Base-by-base conservation (phyloP, 2,329 filamentous ascomycete genomes). In the Rugonectria rugulosa region DNA sequence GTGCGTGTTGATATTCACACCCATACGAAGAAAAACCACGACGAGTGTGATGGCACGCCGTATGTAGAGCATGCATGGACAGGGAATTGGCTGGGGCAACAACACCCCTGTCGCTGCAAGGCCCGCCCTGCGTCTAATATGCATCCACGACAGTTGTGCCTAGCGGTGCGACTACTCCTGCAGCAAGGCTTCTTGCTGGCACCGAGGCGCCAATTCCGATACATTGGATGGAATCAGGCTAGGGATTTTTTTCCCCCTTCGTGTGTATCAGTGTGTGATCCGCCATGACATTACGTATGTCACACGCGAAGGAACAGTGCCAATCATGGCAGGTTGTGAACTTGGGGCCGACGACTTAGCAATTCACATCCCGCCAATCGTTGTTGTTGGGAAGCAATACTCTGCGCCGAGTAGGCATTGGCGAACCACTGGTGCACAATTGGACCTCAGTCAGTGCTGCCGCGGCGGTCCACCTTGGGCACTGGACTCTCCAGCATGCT, bases 31-130 rank as follows among this genome's bases (percentile, higher is more conserved):
- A 43, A 50, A 24, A 49, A 56, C 48, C 47, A 67, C 59, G 55
- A 53, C 42, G 53, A 49, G 56, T 62, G 56, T 62, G 55, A 59
- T 52, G 55, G 62, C 56, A 52, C 58, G 54, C 52, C 50, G 56
- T 65, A 52, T 51, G 48, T 42, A 31, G 31, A 52, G 47, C 47
- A 57, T 58, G 62, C 62, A 62, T 51, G 56, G 46, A 34, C 53
- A 52, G 64, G 63, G 64, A 54, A 31, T 43, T 42, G 45, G 21
- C 50, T 60, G 61, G 65, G 63, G 61, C 56, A 63, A 43, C 56
- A 63, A 44, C 48, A 59, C 57, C 63, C 55, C 60, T 64, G 55
- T 32, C 57, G 55, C 64, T 67, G 64, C 62, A 67, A 64, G 65
- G 65, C 57, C 65, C 65, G 58, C 62, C n/a, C 53, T 60, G 58